Evolutionary conservation across 2,329 filamentous ascomycete species (phyloP), one percentile per base, ranked within the genome.

Genomic region (Leptodontidium sp.): DNA sequence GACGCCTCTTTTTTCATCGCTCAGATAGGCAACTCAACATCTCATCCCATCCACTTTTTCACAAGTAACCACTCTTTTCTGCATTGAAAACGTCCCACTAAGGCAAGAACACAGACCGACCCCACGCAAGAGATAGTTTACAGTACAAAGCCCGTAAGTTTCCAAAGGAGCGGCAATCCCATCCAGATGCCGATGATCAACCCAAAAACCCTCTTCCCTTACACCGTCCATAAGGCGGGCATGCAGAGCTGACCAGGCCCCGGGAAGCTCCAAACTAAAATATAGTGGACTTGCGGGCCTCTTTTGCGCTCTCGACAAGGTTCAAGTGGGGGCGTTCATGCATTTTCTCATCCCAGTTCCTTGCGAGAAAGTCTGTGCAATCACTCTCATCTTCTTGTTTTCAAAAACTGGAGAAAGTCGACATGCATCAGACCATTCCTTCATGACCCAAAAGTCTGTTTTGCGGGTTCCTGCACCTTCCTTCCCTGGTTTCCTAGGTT

Each of bases 401-500:
- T n/a, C 35, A 35, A 35, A 35, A 55, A 35, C 12, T 55, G 52
- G 52, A 35, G 52, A 55, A 29, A 32, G 14, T 29, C 52, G 26
- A 55, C 52, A 55, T 17, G 52, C 52, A 55, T n/a, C 52, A 55
- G 14, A 15, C 2, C n/a, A 26, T n/a, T 35, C 29, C 35, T 24
- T 55, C 52, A 5, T 35, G 52, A 55, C 52, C 52, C 52, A 35
- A 35, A 55, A 55, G 52, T 55, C 52, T 55, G 52, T 55, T 55
- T 55, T 17, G 26, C 26, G 52, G 52, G 29, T 3, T 24, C 35
- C 52, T 17, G 29, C 52, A 55, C 4, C 11, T 14, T 15, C 0
- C 3, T 21, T 32, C 12, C 26, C 50, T 26, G 50, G 29, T 29
- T 26, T 6, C 11, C 52, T 15, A 35, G 52, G 52, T 55, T 55